phyloP scores from a whole-genome alignment of 1,284 basidiomycete species.

The Spongispora temasekensis region DNA sequence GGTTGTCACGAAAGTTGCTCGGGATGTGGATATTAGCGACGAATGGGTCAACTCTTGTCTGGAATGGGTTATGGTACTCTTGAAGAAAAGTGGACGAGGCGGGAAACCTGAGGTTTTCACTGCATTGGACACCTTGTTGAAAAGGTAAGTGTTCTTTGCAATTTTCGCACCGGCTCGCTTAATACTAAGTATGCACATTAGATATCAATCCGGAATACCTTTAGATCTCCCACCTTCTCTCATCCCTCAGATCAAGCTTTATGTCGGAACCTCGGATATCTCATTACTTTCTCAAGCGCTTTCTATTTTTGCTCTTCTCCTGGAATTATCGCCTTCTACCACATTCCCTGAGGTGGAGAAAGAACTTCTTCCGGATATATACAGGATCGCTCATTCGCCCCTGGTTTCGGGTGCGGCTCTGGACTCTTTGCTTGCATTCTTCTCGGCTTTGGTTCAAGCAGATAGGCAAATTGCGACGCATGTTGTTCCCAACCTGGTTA shows the following conservation, averaged over 20 bases:
- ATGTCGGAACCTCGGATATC: slow-evolving; percentile 74
- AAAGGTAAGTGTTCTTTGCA: slow-evolving; percentile 47
- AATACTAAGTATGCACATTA: slow-evolving; percentile 31
- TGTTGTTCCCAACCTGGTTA: slow-evolving; percentile 70
- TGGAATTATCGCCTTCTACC: slow-evolving; percentile 63
- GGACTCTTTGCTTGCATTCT: slow-evolving; percentile 83
- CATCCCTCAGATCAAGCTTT: slow-evolving; percentile 72
- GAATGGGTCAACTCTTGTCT: slow-evolving; percentile 81
- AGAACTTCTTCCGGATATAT: slow-evolving; percentile 68
- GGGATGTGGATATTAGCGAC: slow-evolving; percentile 65
- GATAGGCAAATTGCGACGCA: slow-evolving; percentile 81
- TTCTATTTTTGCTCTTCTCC: slow-evolving; percentile 67
- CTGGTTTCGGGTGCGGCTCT: slow-evolving; percentile 73
- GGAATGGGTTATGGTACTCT: slow-evolving; percentile 74
- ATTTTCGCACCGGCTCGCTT: slow-evolving; percentile 11
- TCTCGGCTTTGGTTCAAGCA: slow-evolving; percentile 76
- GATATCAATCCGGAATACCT: slow-evolving; percentile 68
- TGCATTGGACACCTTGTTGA: slow-evolving; percentile 75
- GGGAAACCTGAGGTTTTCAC: slow-evolving; percentile 83
- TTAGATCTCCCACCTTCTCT: slow-evolving; percentile 60
- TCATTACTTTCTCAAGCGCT: slow-evolving; percentile 78
- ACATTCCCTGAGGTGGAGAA: slow-evolving; percentile 75
- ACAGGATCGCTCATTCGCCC: slow-evolving; percentile 75
- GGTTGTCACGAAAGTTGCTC: slow-evolving; percentile 72
- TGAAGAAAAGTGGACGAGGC: slow-evolving; percentile 79